Evolutionary conservation across 2,329 filamentous ascomycete species (phyloP), one percentile per base, ranked within the genome.

Genomic region (Fusarium decemcellulare): DNA sequence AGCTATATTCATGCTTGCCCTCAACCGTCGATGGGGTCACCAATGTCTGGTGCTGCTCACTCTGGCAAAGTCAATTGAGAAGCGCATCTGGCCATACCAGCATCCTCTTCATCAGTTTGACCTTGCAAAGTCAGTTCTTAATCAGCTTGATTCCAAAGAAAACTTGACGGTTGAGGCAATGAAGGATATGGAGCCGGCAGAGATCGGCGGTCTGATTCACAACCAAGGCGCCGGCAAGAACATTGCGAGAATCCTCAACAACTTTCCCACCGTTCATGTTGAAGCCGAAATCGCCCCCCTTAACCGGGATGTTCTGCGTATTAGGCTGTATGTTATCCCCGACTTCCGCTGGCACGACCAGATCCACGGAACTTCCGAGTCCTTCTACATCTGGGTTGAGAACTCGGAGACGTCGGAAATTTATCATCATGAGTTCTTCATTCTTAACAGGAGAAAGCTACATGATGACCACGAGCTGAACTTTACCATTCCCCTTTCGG

Each of bases 371-470:
- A 94, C 91, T 4, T 98, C 95, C 0, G 96, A 99, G 76, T 95
- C 95, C 5, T 99, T 97, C 82, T 99, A 97, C 88, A 92, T 99
- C 61, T 99, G 96, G 97, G 95, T 99, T 4, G 96, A 99, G 79
- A 97, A 98, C 77, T 98, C 95, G 0, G 96, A 98, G 74, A 98
- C 95, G 0, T 95, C 94, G 0, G 95, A 98, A 79, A 98, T 99
- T 42, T 98, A 97, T 75, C 96, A 99, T 74, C 93, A 98, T 70
- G 96, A 99, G 78, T 98, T 92, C 80, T 98, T 99, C 81, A 96
- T 99, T 60, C 86, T 99, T 7, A 97, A 90, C 66, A 88, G 94
- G 68, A 93, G 90, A 80, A 98, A 97, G 84, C 86, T 99, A 3
- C 90, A 97, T 71, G 95, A 98, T 77, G 93, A 96, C n/a, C 96